A percentile compares a stretch with the other conserved stretches of the same genome.
phyloP scores from a whole-genome alignment of 192 early-diverging fungal genomes.

The Podila horticola region DNA sequence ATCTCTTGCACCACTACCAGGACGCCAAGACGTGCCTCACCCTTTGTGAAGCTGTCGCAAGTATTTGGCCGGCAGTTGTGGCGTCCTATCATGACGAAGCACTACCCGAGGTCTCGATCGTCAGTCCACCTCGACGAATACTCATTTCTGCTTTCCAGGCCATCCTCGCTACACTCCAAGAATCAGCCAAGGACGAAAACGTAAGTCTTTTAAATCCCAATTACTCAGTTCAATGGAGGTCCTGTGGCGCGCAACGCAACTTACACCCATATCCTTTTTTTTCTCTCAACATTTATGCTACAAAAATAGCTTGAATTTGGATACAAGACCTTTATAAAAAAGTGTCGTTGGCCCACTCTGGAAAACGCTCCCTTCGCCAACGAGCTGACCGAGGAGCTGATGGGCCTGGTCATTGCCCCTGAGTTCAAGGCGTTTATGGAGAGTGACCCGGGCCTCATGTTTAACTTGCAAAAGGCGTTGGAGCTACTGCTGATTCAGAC shows the following conservation, averaged over 20 bases:
- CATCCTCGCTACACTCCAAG: constrained; percentile 20
- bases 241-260: not conserved
- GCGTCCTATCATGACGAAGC: not conserved
- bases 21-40: constrained; percentile 10
- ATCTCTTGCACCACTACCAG: constrained; percentile 20
- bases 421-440: constrained; percentile 8
- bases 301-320: constrained; percentile 21
- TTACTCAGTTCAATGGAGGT: not conserved
- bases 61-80: constrained; percentile 28
- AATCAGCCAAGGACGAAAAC: not conserved
- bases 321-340: constrained; percentile 18
- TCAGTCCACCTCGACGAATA: not conserved
- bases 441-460: constrained; percentile 2
- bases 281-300: not conserved
- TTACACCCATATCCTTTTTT: not conserved
- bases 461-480: constrained; percentile 25
- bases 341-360: constrained; percentile 20
- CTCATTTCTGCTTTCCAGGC: constrained; percentile 16
- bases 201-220: not conserved
- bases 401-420: constrained; percentile 7
- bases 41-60: constrained; percentile 31
- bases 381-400: constrained; percentile 23
- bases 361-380: constrained; percentile 28
- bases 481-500: constrained; percentile 34
- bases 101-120: not conserved